Conservation (phyloP, 495 filamentous ascomycete genomes). For the Rostrohypoxylon terebratum region DNA sequence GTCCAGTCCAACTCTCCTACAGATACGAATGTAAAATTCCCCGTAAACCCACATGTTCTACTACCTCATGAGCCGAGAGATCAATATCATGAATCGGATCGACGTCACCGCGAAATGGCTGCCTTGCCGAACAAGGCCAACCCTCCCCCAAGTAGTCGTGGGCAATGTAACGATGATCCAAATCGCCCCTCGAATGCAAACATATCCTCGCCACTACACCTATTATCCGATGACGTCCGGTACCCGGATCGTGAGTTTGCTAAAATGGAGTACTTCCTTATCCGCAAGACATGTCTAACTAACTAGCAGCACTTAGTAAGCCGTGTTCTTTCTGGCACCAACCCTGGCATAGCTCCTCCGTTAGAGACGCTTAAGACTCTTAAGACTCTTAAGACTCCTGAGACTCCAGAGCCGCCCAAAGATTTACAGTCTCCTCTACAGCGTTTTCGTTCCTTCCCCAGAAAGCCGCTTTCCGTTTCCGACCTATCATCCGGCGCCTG, state of each 20-base stretch:
- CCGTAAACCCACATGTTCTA: neutral
- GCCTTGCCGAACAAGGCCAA: neutral
- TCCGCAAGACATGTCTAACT: conserved; percentile 61
- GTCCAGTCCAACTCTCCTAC: neutral
- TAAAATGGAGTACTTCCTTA: neutral
- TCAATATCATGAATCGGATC: neutral
- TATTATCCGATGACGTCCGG: conserved; percentile 42
- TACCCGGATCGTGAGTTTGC: conserved; percentile 64
- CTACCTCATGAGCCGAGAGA: conserved; percentile 1
- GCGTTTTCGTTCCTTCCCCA: conserved; percentile 81
- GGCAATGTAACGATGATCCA: neutral
- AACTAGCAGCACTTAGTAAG: conserved; percentile 75
- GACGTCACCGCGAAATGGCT: neutral
- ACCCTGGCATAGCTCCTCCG: conserved; percentile 15
- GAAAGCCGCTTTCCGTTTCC: conserved; percentile 86
- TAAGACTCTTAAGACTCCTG: too few relatives aligned
- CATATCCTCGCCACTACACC: neutral
- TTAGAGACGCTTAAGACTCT: neutral
- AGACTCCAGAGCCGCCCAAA: neutral
- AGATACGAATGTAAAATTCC: neutral
- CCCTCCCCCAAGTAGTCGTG: neutral
- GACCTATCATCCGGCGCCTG: conserved; percentile 90
- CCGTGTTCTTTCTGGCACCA: conserved; percentile 51
- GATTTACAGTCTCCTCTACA: conserved; percentile 62
- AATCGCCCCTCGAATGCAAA: neutral